These are phyloP conservation scores for Leucosporidium yakuticum DNA, from an alignment of 768 basidiomycete genomes.

Conservation along the genomic window DNA sequence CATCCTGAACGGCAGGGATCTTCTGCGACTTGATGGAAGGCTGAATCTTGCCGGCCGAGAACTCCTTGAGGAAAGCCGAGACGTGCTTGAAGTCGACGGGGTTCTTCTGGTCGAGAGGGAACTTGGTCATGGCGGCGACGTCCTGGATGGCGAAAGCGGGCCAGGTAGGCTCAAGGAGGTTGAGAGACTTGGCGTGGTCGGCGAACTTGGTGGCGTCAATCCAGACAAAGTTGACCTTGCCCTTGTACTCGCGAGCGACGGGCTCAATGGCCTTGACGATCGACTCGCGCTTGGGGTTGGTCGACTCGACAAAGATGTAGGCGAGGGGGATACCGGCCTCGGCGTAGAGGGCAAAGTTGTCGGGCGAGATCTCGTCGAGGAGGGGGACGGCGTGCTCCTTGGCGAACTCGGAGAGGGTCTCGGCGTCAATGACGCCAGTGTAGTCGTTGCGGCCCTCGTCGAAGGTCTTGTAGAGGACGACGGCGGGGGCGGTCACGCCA, in stretches of 20 bases:
- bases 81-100: slow-evolving; percentile 57
- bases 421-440: slow-evolving; percentile 30
- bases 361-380: slow-evolving; percentile 84
- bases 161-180: slow-evolving; percentile 78
- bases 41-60: slow-evolving; percentile 63
- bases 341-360: slow-evolving; percentile 86
- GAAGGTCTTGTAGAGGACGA: slow-evolving; percentile 86
- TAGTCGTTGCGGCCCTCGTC: slow-evolving; percentile 64
- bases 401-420: slow-evolving; percentile 35
- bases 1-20: slow-evolving; percentile 74
- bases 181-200: slow-evolving; percentile 92
- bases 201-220: slow-evolving; percentile 92
- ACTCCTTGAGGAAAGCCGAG: slow-evolving; percentile 59
- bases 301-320: slow-evolving; percentile 87
- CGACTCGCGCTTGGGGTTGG: slow-evolving; percentile 56
- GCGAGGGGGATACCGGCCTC: slow-evolving; percentile 76
- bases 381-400: slow-evolving; percentile 75
- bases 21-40: slow-evolving; percentile 86
- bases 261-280: slow-evolving; percentile 65
- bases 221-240: slow-evolving; percentile 93
- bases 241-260: slow-evolving; percentile 72
- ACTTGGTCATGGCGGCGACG: slow-evolving; percentile 75
- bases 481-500: slow-evolving; percentile 69
- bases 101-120: slow-evolving; percentile 62
- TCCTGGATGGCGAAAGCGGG: slow-evolving; percentile 92